Conservation (phyloP, 257 asterid genomes). For the Nyctanthes arbortristis region DNA sequence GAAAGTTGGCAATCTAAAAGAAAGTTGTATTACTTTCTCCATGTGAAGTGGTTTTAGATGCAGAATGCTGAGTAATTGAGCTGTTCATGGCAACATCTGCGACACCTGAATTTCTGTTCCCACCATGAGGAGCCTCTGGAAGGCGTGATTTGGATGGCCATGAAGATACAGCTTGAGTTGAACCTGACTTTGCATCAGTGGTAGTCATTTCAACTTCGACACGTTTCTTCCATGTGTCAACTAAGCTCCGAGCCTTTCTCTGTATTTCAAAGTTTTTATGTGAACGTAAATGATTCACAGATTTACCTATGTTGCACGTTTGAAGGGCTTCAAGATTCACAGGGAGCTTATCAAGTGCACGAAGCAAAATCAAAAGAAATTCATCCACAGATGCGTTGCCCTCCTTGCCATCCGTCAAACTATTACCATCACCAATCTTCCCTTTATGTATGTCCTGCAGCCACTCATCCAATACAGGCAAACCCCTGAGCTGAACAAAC, state of each 20-base stretch:
- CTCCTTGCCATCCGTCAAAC: slow-evolving; percentile 47
- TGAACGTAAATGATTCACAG: slow-evolving; percentile 83
- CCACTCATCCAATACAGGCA: slow-evolving; percentile 85
- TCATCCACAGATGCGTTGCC: slow-evolving; percentile 73
- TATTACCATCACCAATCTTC: slow-evolving; percentile 49
- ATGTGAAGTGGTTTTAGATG: slow-evolving; percentile 52
- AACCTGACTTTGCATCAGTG: slow-evolving; percentile 62
- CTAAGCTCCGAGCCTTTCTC: slow-evolving; percentile 79
- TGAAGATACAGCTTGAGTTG: slow-evolving; percentile 41
- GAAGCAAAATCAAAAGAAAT: slow-evolving; percentile 76
- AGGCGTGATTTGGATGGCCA: slow-evolving; percentile 79
- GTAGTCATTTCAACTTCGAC: slow-evolving; percentile 91
- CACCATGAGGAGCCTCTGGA: slow-evolving; percentile 65
- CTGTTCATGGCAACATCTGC: slow-evolving; percentile 64
- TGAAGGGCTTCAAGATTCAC: slow-evolving; percentile 85
- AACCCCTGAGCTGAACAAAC: slow-evolving; percentile 77
- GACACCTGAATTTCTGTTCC: slow-evolving; percentile 48
- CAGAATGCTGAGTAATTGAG: slow-evolving; percentile 53
- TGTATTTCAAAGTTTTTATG: slow-evolving; percentile 85
- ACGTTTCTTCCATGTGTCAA: slow-evolving; percentile 96
- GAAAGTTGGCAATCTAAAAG: too few relatives aligned
- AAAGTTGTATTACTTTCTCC: slow-evolving; percentile 63
- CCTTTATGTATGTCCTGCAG: slow-evolving; percentile 87
- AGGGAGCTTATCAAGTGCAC: slow-evolving; percentile 91
- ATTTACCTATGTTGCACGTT: slow-evolving; percentile 86